Percentiles rank a stretch among this genome's conserved stretches.
phyloP scores from a whole-genome alignment of 495 filamentous ascomycete species.

The Aspergillus taichungensis region DNA sequence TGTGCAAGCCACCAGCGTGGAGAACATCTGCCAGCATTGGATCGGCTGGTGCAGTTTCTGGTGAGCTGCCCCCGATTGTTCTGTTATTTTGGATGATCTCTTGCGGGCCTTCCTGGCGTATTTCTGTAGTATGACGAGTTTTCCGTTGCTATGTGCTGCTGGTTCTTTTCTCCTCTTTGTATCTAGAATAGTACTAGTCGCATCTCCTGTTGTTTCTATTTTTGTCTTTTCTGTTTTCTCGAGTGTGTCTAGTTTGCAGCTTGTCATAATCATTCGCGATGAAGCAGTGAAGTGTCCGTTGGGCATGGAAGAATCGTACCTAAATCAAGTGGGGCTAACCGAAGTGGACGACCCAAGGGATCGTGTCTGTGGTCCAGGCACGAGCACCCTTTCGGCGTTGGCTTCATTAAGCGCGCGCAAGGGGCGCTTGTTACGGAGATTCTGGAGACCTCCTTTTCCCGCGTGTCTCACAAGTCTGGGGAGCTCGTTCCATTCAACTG shows the following conservation, averaged over 20 bases:
- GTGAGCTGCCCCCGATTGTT: constrained; percentile 31
- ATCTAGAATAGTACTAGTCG: too few species aligned
- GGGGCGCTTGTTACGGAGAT: constrained; percentile 29
- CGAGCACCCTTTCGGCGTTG: constrained; percentile 7
- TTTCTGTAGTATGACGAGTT: constrained; percentile 10
- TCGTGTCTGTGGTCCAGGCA: constrained; percentile 10
- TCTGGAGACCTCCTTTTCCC: constrained; percentile 27
- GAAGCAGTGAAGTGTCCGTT: too few species aligned
- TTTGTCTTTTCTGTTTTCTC: too few species aligned
- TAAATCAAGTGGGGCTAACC: too few species aligned
- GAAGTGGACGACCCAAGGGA: neutral
- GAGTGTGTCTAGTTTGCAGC: too few species aligned
- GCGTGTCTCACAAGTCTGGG: constrained; percentile 24
- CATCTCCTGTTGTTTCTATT: too few species aligned
- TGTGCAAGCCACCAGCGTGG: constrained; percentile 86
- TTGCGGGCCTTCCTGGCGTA: constrained; percentile 8
- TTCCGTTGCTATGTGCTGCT: too few species aligned
- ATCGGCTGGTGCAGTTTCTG: constrained; percentile 97
- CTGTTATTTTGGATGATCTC: constrained; percentile 6
- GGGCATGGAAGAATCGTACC: too few species aligned
- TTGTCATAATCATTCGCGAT: too few species aligned
- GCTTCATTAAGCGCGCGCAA: constrained; percentile 33
- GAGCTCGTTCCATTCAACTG: constrained; percentile 13
- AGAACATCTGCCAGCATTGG: constrained; percentile 98
- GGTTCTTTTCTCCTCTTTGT: too few species aligned